These are phyloP conservation scores for Amborella trichopoda DNA, from an alignment of 164 flowering plant genomes.

Conservation along the genomic window DNA sequence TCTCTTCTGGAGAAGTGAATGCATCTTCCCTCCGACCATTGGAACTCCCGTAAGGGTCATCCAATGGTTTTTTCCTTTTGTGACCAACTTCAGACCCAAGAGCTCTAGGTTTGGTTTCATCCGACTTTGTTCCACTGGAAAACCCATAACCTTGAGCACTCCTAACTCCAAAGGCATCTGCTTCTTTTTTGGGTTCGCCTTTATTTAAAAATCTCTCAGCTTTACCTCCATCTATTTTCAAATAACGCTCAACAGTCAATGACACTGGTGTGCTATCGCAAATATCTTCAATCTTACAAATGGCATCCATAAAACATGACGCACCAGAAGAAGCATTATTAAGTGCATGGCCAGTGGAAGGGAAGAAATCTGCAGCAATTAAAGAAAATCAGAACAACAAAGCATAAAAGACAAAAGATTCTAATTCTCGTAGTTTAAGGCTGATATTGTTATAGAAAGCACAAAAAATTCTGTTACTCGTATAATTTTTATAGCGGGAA, in stretches of 20 bases:
- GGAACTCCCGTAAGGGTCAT: constrained; percentile 40
- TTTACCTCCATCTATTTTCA: constrained; percentile 58
- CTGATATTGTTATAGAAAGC: no score
- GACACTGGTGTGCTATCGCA: constrained; percentile 28
- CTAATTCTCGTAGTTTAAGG: no score
- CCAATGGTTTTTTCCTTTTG: constrained; percentile 35
- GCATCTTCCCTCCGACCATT: constrained; percentile 42
- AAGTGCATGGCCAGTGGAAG: constrained; percentile 32
- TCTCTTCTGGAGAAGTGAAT: constrained; percentile 33
- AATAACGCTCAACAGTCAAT: constrained; percentile 18
- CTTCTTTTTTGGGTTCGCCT: constrained; percentile 24
- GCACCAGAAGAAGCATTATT: no score
- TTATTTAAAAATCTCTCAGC: constrained; percentile 18
- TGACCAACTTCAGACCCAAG: constrained; percentile 11
- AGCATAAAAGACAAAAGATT: no score
- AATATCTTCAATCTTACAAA: constrained; percentile 43
- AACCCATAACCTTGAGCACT: constrained; percentile 32
- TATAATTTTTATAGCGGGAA: no score
- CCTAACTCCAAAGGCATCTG: constrained; percentile 17
- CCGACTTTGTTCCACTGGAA: constrained; percentile 33
- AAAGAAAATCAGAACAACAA: neutral
- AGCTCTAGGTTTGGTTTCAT: constrained; percentile 14
- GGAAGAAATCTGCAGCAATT: constrained; percentile 32
- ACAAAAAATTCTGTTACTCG: no score
- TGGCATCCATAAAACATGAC: constrained; percentile 45